Percentiles rank a stretch among this genome's conserved stretches.
Evolutionary conservation across 768 basidiomycete genomes (phyloP).

Genomic region (Tylopilus felleus): DNA sequence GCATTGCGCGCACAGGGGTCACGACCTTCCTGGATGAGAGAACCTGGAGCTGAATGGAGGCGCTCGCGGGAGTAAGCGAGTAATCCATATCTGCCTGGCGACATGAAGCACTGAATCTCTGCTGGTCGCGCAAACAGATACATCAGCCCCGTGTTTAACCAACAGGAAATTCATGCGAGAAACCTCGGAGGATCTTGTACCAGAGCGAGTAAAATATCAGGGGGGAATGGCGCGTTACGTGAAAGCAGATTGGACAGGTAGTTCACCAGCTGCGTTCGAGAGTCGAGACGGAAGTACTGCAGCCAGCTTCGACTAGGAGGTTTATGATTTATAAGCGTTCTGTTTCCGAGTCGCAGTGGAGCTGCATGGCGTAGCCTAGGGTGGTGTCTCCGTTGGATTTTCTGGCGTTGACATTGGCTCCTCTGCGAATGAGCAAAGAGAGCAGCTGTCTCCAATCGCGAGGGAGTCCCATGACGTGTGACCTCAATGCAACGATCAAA

Average conservation of each 20-base stretch:
- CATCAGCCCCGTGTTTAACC: background rate
- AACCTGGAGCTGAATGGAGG: too few relatives aligned
- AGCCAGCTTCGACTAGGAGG: background rate
- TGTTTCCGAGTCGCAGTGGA: background rate
- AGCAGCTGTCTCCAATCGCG: too few relatives aligned
- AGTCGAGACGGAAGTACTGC: background rate
- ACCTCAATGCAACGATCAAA: too few relatives aligned
- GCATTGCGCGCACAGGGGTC: too few relatives aligned
- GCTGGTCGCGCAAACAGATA: background rate
- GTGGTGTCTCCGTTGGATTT: too few relatives aligned
- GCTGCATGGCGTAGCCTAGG: too few relatives aligned
- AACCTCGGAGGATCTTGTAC: background rate
- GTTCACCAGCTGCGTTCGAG: rapidly evolving
- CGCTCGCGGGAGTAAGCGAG: too few relatives aligned
- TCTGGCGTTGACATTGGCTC: too few relatives aligned
- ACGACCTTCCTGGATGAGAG: too few relatives aligned
- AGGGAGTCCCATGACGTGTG: too few relatives aligned
- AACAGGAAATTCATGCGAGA: background rate
- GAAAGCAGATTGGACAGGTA: background rate
- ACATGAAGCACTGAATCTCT: background rate
- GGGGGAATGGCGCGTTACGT: background rate
- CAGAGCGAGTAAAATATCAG: background rate
- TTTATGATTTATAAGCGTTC: background rate
- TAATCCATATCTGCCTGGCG: too few relatives aligned
- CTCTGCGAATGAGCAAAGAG: too few relatives aligned